Evolutionary conservation across 192 early-diverging fungal species (phyloP).

Genomic region (Coemansia sp.): DNA sequence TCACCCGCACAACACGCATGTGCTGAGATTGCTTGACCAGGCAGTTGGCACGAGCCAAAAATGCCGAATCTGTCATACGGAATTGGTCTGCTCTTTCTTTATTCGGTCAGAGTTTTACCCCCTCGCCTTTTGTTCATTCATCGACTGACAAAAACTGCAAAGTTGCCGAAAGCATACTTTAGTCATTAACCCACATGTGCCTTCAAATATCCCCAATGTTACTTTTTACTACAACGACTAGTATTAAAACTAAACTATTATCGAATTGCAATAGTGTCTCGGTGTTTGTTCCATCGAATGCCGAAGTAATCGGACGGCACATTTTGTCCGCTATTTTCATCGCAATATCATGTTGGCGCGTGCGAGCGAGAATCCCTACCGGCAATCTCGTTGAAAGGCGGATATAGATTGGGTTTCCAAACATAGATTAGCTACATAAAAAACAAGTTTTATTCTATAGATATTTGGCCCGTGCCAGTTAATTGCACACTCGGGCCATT

Average conservation of each 20-base stretch:
- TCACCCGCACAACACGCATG: no score
- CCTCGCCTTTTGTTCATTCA: no score
- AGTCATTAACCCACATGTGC: no score
- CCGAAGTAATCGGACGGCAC: background rate
- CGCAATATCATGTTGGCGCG: conserved; percentile 6
- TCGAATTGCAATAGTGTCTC: no score
- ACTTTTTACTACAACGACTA: no score
- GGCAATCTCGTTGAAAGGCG: background rate
- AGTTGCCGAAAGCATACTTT: no score
- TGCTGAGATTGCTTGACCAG: background rate
- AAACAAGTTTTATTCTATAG: background rate
- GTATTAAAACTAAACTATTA: no score
- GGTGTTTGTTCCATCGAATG: no score
- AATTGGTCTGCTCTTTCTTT: no score
- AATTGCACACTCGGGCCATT: background rate
- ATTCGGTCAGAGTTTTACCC: no score
- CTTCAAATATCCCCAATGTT: no score
- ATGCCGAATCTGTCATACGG: background rate
- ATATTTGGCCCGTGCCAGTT: background rate
- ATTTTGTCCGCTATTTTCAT: background rate
- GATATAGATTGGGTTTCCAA: background rate
- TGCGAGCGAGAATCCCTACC: background rate
- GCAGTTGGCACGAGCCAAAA: background rate
- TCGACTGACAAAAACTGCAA: no score
- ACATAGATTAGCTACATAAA: background rate